A percentile compares a stretch with the other conserved stretches of the same genome.
These are phyloP conservation scores for Gossypium stocksii DNA, from an alignment of 345 rosid genomes.

Conservation along the genomic window DNA sequence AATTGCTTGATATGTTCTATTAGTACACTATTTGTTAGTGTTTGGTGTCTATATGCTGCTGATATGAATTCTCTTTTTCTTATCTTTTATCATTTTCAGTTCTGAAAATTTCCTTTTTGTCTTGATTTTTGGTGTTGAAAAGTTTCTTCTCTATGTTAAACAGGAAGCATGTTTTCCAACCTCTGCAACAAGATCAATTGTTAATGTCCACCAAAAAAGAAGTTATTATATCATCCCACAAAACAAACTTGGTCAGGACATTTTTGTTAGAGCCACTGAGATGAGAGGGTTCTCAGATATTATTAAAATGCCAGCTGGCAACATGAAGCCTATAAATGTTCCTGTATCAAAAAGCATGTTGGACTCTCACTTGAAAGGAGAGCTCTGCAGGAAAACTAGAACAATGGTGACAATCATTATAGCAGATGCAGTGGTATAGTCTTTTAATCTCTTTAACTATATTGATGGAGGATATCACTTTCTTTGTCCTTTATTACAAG, in stretches of 20 bases:
- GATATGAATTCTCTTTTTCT: slow-evolving; percentile 3
- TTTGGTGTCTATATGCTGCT: neutral
- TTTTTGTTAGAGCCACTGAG: slow-evolving; percentile 72
- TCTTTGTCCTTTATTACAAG: neutral
- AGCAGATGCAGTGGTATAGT: slow-evolving; percentile 65
- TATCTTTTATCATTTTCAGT: neutral
- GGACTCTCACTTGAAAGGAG: slow-evolving; percentile 75
- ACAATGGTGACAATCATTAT: slow-evolving; percentile 72
- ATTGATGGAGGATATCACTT: neutral
- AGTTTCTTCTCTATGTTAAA: slow-evolving; percentile 2
- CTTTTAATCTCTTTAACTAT: slow-evolving; percentile 3
- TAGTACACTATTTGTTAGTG: slow-evolving; percentile 6
- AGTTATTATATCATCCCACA: slow-evolving; percentile 77
- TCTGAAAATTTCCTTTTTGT: neutral
- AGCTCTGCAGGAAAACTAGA: slow-evolving; percentile 40
- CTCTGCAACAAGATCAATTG: slow-evolving; percentile 49
- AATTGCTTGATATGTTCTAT: slow-evolving; percentile 9
- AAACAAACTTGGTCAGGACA: slow-evolving; percentile 94
- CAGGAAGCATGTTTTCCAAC: slow-evolving; percentile 54
- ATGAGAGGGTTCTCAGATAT: slow-evolving; percentile 49
- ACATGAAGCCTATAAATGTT: slow-evolving; percentile 74
- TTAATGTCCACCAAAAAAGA: slow-evolving; percentile 68
- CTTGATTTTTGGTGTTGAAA: neutral
- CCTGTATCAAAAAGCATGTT: slow-evolving; percentile 82
- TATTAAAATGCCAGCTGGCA: slow-evolving; percentile 88